Base-by-base conservation (phyloP, 2,329 filamentous ascomycete genomes). In the Arachnomyces sp. region DNA sequence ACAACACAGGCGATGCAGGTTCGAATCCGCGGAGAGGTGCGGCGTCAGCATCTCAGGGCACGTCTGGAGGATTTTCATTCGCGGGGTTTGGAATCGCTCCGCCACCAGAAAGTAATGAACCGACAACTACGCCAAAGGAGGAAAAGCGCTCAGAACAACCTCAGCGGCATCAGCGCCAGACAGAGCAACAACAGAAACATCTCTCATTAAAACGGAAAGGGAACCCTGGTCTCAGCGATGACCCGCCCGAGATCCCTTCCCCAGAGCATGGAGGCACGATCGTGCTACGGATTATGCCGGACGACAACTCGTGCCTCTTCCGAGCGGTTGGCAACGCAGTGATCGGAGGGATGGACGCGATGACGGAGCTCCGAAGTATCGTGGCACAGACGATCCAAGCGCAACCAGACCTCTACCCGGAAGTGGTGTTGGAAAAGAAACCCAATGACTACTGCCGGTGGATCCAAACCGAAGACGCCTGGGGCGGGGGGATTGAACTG, bases 251-350 rank as follows among this genome's bases (percentile, higher is more conserved):
- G 51, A 62, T 83, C 1, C 65, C 72, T 0, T 68, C 81, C 0
- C 71, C 76, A 5, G 66, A 72, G 18, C 72, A 76, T 36, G 66
- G 66, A 25, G 77, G 75, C 34, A 75, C 71, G 1, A 61, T 77
- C 13, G 84, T 93, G 7, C 75, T 95, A 13, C 82, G 90, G 11
- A 86, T 96, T 37, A 95, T 96, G 90, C 87, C 89, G 3, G 90
- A 95, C 56, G 90, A 96, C 62, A 95, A 95, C 63, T 87, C 82
- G 43, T 96, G 90, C 65, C 80, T 96, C 54, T 96, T 95, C 63
- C 84, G 88, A 18, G 89, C 90, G 0, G 80, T 96, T 34, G 85
- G 86, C 12, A 84, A 82, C 39, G 84, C 84, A 3, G 73, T 94
- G n/a, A 77, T 86, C 36, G 75, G 77, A 25, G 69, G 71, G 2